These are phyloP conservation scores for Striga hermonthica DNA, from an alignment of 305 asterid genomes.

Conservation along the genomic window DNA sequence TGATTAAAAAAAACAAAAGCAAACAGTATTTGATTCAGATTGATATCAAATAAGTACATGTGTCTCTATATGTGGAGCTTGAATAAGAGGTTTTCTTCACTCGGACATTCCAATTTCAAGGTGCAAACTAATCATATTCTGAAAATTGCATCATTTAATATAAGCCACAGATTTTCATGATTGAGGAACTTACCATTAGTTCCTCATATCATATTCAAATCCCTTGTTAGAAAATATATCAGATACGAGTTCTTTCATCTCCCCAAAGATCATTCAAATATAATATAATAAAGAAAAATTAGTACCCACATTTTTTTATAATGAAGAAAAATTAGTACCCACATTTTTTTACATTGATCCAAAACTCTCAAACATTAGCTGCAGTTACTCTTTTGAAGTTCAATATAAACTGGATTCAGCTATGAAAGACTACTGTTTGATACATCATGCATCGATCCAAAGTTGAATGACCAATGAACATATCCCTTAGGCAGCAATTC, in stretches of 20 bases:
- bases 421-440: neutral
- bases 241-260: conserved; percentile 15
- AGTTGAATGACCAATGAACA: neutral
- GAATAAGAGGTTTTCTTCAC: conserved; percentile 3
- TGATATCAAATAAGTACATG: conserved; percentile 22
- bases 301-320: conserved; percentile 11
- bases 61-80: conserved; percentile 17
- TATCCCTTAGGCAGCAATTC: no score
- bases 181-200: conserved; percentile 17
- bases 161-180: conserved; percentile 10
- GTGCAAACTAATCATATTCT: conserved; percentile 15
- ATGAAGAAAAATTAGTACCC: conserved; percentile 2
- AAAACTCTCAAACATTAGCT: conserved; percentile 14
- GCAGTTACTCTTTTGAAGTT: neutral
- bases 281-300: conserved; percentile 15
- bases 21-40: conserved; percentile 24
- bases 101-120: conserved; percentile 20
- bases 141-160: conserved; percentile 13
- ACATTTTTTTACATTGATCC: conserved; percentile 21
- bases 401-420: conserved; percentile 7
- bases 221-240: conserved; percentile 5
- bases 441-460: neutral
- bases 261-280: conserved; percentile 25
- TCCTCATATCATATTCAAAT: conserved; percentile 21
- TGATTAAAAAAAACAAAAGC: conserved; percentile 34